Conservation (phyloP, 2,329 filamentous ascomycete species). For the Phialophora macrospora region DNA sequence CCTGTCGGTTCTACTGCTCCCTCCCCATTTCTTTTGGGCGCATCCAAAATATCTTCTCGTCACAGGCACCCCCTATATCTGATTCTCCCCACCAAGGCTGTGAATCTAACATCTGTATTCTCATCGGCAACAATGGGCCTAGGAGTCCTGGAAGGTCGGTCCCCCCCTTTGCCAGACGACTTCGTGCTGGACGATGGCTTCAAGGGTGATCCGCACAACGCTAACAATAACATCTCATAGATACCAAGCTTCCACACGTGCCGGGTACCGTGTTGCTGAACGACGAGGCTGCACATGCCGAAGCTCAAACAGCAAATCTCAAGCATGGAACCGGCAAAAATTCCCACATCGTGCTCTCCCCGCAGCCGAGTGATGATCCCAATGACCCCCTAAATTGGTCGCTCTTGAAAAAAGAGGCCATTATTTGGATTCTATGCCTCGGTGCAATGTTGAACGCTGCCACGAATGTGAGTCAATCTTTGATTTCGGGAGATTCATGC, state of each 20-base stretch:
- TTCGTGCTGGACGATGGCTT: background rate
- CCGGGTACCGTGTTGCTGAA: constrained; percentile 27
- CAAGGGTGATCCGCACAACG: background rate
- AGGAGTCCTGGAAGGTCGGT: constrained; percentile 16
- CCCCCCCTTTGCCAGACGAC: background rate
- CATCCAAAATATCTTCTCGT: background rate
- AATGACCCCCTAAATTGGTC: constrained; percentile 29
- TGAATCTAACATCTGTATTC: background rate
- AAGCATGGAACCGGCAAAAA: constrained; percentile 31
- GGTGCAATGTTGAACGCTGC: constrained; percentile 21
- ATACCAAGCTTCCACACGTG: constrained; percentile 22
- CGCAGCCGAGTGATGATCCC: constrained; percentile 27
- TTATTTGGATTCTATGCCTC: constrained; percentile 21
- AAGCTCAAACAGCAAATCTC: constrained; percentile 15
- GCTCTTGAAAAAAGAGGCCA: constrained; percentile 21
- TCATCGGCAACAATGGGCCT: constrained; percentile 12
- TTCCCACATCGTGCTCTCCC: constrained; percentile 37
- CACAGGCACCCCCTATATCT: background rate
- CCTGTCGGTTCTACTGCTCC: background rate
- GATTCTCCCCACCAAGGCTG: background rate
- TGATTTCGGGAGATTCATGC: background rate
- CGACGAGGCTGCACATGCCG: constrained; percentile 15
- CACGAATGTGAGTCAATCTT: constrained; percentile 17
- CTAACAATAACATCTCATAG: background rate
- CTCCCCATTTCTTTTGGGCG: background rate